Conservation (phyloP, 2,329 filamentous ascomycete genomes). For the Xylariaceae sp. region DNA sequence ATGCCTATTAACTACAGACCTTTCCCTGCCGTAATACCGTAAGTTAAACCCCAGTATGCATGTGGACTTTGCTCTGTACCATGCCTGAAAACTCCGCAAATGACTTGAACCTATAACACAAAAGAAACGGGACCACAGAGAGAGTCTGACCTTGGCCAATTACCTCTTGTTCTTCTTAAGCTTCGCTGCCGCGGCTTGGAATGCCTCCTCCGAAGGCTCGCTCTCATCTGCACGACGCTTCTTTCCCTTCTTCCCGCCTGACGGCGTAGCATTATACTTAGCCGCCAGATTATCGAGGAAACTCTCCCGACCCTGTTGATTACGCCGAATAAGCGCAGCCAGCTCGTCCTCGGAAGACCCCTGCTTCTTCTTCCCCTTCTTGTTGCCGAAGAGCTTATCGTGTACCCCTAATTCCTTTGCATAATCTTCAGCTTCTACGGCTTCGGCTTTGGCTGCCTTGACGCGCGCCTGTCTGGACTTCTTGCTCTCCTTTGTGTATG, state of each 20-base stretch:
- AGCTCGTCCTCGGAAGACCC: conserved; percentile 50
- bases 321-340: conserved; percentile 69
- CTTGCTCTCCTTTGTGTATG: conserved; percentile 71
- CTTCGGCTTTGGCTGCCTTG: conserved; percentile 63
- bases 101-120: conserved; percentile 11
- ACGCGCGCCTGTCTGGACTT: conserved; percentile 56
- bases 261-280: conserved; percentile 59
- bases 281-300: conserved; percentile 73
- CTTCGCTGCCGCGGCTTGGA: conserved; percentile 53
- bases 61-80: conserved; percentile 5
- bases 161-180: conserved; percentile 37
- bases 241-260: conserved; percentile 46
- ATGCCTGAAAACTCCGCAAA: conserved; percentile 1
- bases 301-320: conserved; percentile 59
- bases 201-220: conserved; percentile 58
- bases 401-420: conserved; percentile 71
- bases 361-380: conserved; percentile 45
- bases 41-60: too few species aligned
- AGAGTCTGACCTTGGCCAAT: conserved; percentile 13
- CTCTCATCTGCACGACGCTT: conserved; percentile 57
- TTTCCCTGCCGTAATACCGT: neutral
- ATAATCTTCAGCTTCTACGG: conserved; percentile 67
- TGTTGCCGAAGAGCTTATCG: conserved; percentile 60
- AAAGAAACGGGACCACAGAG: neutral
- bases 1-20: neutral